Evolutionary conservation across 2,329 filamentous ascomycete genomes (phyloP).

Genomic region (Colletotrichum brevisporum): DNA sequence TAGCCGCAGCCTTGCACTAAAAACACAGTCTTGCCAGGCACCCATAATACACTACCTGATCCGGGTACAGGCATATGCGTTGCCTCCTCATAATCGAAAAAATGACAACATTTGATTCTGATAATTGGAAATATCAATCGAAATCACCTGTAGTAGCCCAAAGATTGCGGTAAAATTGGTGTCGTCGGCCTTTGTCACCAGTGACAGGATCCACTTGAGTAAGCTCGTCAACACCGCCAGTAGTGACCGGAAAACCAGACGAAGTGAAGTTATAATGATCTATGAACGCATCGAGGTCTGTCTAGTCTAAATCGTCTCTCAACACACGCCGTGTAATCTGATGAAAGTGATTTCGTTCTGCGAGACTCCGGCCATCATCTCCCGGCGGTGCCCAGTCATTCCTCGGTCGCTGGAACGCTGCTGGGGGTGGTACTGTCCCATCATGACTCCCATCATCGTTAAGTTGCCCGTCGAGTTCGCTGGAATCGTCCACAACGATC

Average conservation of each 20-base stretch:
- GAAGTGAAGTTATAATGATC: background rate
- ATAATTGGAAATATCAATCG: background rate
- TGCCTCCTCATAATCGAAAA: too few relatives aligned
- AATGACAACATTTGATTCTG: too few relatives aligned
- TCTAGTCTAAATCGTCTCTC: conserved; percentile 11
- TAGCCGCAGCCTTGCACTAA: conserved; percentile 39
- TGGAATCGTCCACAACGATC: conserved; percentile 59
- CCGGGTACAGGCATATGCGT: too few relatives aligned
- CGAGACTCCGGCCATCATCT: conserved; percentile 51
- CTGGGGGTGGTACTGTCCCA: conserved; percentile 51
- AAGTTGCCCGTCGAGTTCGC: conserved; percentile 51
- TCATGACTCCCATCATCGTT: conserved; percentile 55
- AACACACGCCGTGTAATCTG: background rate
- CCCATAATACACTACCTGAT: background rate
- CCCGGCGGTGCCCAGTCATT: conserved; percentile 57
- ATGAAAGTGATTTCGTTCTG: conserved; percentile 31
- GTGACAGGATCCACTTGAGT: background rate
- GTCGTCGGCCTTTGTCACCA: background rate
- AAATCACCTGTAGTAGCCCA: background rate
- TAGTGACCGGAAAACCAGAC: background rate
- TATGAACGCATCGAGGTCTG: background rate
- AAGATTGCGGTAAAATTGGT: background rate
- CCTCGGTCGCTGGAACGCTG: conserved; percentile 46
- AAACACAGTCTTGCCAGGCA: conserved; percentile 6
- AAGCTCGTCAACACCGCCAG: background rate